phyloP scores from a whole-genome alignment of 495 filamentous ascomycete genomes.

The Aspergillus leporis region DNA sequence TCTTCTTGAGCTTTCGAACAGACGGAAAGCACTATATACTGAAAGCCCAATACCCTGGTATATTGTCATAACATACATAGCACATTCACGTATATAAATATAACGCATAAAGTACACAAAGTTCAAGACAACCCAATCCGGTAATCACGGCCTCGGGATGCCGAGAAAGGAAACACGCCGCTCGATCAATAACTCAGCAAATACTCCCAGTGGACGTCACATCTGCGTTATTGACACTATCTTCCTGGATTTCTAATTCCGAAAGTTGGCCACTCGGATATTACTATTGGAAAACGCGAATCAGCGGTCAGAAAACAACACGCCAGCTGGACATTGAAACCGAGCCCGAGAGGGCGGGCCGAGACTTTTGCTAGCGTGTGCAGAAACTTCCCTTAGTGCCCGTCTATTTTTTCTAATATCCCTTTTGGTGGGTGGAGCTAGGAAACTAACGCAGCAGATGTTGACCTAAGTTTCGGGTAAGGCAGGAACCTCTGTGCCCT shows the following conservation, averaged over 20 bases:
- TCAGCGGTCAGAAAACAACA: background rate
- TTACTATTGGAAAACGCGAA: background rate
- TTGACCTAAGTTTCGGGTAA: background rate
- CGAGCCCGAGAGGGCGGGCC: background rate
- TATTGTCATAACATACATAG: too few species aligned
- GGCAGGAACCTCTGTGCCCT: background rate
- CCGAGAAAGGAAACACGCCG: too few species aligned
- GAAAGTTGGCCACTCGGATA: background rate
- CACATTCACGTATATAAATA: too few species aligned
- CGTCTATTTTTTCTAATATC: background rate
- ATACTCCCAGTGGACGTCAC: too few species aligned
- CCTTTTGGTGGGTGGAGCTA: background rate
- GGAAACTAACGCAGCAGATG: background rate
- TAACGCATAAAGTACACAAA: too few species aligned
- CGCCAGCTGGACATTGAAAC: background rate
- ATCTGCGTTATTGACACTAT: too few species aligned
- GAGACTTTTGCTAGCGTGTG: background rate
- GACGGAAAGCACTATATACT: too few species aligned
- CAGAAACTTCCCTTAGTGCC: background rate
- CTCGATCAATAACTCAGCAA: too few species aligned
- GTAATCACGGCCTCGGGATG: too few species aligned
- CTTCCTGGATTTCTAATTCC: background rate
- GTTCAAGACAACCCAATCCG: too few species aligned
- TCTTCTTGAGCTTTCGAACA: too few species aligned
- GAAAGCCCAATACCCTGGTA: too few species aligned